Evolutionary conservation across 2,329 filamentous ascomycete species (phyloP), one percentile per base, ranked within the genome.

Genomic region (Colletotrichum viniferum): DNA sequence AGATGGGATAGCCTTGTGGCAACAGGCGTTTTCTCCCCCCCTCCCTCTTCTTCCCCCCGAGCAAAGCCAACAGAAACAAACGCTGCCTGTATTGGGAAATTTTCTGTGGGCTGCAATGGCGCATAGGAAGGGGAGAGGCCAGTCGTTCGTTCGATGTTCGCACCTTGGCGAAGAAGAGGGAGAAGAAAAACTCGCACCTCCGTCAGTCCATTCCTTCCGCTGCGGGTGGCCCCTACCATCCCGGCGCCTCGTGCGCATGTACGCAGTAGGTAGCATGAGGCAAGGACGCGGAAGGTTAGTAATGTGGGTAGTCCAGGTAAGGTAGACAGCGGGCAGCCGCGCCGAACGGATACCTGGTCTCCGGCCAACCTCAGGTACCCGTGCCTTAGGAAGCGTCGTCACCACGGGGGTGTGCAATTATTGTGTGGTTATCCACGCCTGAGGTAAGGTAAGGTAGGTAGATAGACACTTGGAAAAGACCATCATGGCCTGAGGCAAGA

Each of bases 401-500:
- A 64, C 30, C 38, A 66, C 55, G 68, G 60, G 67, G 67, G 52
- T 58, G 72, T 30, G 68, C 38, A 58, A 18, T 28, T 56, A 61
- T 60, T 67, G 13, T 34, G 32, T 34, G 26, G 62, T 14, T 13
- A 4, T 32, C 66, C 21, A 32, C 34, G 10, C 48, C 60, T 38
- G 43, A 48, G 43, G 43, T 21, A 13, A 48, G 43, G 43, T 34
- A 24, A 48, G 43, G 43, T 34, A 48, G 38, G 38, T 34, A 24
- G 9, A 26, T 21, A 34, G 60, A 52, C 60, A 28, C 60, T 64
- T n/a, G 48, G 34, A 70, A 28, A 16, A 36, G 21, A 21, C 14
- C 55, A 36, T 48, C 30, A 67, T 75, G 62, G 73, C 73, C 73
- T 75, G 56, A 75, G 73, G 73, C 73, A 71, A 61, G 26, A 34